Evolutionary conservation across 768 basidiomycete species (phyloP), one percentile per base, ranked within the genome.

Genomic region (Collybia sordida): DNA sequence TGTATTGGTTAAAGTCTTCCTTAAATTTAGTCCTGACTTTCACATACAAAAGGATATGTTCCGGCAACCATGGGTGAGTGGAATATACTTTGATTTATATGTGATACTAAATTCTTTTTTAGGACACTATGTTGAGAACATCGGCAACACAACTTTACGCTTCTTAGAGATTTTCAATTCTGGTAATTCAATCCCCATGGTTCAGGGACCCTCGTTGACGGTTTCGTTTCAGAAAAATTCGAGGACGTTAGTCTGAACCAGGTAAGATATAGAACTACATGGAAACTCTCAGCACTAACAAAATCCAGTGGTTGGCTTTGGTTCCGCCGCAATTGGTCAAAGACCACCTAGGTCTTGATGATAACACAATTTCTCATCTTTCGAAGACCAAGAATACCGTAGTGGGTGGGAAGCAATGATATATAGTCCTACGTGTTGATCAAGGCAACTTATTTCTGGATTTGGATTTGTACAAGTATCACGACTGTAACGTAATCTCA

Each of bases 41-140:
- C 49, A 14, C 21, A 4, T 31, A 31, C 9, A 6, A 11, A 48
- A 75, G 78, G 76, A 12, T 85, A 82, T 51, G 73, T 85, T 34
- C 83, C 83, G 17, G 75, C 80, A 6, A 72, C 78, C 1, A 80
- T 77, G 64, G 83, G 81, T 80, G 54, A 45, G 66, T 17, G 23
- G 23, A 31, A 8, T 45, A 18, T 45, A 22, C n/a, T n/a, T 22
- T 0, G 18, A 27, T 17, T 42, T 39, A 25, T 28, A 37, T 41
- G 42, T 36, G 43, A 21, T 57, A 17, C 52, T 61, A n/a, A 54
- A 18, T 6, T 18, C 3, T 3, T 19, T 19, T 31, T 36, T 37
- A 75, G 75, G 77, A 3, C 80, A 81, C 51, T 81, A 80, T 41
- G 72, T 82, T 5, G 81, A 82, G 59, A 81, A 81, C 50, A 76